Evolutionary conservation across 805 yeast species (phyloP), one percentile per base, ranked within the genome.

Genomic region (Saturnispora serradocipensis): DNA sequence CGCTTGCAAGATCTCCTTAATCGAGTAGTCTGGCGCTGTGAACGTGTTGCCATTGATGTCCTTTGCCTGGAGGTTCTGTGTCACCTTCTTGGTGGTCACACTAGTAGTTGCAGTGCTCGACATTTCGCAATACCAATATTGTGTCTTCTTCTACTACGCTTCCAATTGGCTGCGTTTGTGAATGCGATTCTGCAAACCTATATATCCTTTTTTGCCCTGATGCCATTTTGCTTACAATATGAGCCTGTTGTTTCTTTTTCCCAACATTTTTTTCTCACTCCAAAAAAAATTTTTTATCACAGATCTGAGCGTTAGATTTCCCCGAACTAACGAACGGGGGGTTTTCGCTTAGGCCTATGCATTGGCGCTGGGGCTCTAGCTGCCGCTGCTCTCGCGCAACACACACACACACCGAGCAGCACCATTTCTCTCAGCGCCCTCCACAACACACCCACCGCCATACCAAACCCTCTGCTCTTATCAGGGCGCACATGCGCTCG

Each of bases 11-110:
- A 86, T 78, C 51, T 85, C 88, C 75, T 85, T 85, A 67, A 86
- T 85, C 56, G 88, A 69, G 70, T 68, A 84, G 62, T 83, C 86
- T 22, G 95, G 95, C 7, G 78, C 91, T 52, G 75, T 76, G 66
- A 84, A 86, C 55, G 73, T 78, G 55, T 82, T 74, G 22, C 93
- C 93, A 58, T 68, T 64, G 24, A 86, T 79, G 62, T 81, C 84
- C 48, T 74, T 64, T 22, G 84, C 80, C 44, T 72, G 69, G 49
- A 74, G 61, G 43, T 68, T 67, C 38, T 60, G 56, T 11, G 65
- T 56, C 18, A 74, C 72, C 50, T 74, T 64, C 58, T 69, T 68
- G 50, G 63, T 58, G 48, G 69, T 60, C 18, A 35, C 39, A 35
- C 39, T 35, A 11, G 64, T 54, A 15, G 61, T 49, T 7, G 42